Base-by-base conservation (phyloP, 176 grass and related monocot species). In the Eleusine indica region DNA sequence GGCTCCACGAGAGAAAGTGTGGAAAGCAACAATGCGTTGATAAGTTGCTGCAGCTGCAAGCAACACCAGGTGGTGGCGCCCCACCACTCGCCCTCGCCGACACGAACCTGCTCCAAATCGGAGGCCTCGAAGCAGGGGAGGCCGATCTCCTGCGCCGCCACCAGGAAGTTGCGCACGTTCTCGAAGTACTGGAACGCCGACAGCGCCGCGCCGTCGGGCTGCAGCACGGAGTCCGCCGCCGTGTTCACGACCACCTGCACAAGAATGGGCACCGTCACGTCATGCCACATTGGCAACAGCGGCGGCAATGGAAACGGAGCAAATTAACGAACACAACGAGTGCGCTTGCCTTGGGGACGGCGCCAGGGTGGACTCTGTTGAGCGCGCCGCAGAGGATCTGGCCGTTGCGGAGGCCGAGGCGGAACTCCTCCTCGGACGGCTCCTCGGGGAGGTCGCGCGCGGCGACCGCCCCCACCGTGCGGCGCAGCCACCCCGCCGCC, bases 101-200 rank as follows among this genome's bases (percentile, higher is more conserved):
- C 57, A 84, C 84, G 77, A 69, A 99, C 96, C 93, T 99, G 93
- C 82, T 94, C 93, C 79, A 99, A 90, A 88, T 99, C 96, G 72
- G 96, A 99, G 47, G 96, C 91, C 71, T 99, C 93, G 78, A 99
- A 99, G 32, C 89, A 90, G 21, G 96, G 96, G 56, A 99, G 71
- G 41, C 89, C 93, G 74, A 99, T 88, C 49, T 96, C 93, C 89
- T 94, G 93, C 80, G 89, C 89, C 63, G 93, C 87, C 46, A 92
- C 91, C 56, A 99, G 96, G 83, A 99, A 99, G 76, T 99, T 99
- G 78, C 96, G 94, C 74, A 99, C 93, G 78, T 99, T 99, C 91
- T 99, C 96, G 85, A 99, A 99, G 86, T 99, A 99, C 81, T 99
- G 96, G 90, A 88, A 96, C 46, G 93, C 96, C n/a, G 88, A 99